phyloP scores from a whole-genome alignment of 176 grass and related monocot genomes.

The barley (Hordeum vulgare) region DNA sequence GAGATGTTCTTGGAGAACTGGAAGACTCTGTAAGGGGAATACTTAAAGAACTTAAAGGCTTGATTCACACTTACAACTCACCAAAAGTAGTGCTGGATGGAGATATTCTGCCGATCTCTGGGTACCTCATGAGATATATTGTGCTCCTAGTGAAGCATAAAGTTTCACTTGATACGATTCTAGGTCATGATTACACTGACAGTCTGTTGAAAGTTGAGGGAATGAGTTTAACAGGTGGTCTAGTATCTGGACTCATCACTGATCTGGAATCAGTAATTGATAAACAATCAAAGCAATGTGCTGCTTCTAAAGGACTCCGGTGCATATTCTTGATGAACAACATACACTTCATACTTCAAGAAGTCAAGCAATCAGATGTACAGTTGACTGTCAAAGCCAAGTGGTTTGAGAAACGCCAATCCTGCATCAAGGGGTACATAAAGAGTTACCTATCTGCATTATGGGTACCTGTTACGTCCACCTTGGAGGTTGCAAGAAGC shows the following conservation, averaged over 20 bases:
- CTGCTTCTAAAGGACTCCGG: neutral
- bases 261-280: slow-evolving; percentile 9
- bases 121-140: neutral
- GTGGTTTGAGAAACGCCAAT: neutral
- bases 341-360: neutral
- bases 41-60: slow-evolving; percentile 2
- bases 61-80: slow-evolving; percentile 19
- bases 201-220: neutral
- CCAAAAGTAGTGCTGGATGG: slow-evolving; percentile 11
- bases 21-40: slow-evolving; percentile 4
- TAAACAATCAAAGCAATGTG: neutral
- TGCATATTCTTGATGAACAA: neutral
- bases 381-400: neutral
- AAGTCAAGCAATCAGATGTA: neutral
- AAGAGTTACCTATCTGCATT: slow-evolving; percentile 16
- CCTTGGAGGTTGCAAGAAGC: neutral
- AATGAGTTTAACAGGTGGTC: neutral
- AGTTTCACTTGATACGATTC: neutral
- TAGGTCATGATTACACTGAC: neutral
- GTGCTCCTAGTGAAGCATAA: neutral
- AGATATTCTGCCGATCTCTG: neutral
- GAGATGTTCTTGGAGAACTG: neutral
- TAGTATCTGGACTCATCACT: neutral
- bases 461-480: neutral
- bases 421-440: neutral